These are phyloP conservation scores for Diplodia scrobiculata DNA, from an alignment of 2,329 filamentous ascomycete species.

Conservation along the genomic window DNA sequence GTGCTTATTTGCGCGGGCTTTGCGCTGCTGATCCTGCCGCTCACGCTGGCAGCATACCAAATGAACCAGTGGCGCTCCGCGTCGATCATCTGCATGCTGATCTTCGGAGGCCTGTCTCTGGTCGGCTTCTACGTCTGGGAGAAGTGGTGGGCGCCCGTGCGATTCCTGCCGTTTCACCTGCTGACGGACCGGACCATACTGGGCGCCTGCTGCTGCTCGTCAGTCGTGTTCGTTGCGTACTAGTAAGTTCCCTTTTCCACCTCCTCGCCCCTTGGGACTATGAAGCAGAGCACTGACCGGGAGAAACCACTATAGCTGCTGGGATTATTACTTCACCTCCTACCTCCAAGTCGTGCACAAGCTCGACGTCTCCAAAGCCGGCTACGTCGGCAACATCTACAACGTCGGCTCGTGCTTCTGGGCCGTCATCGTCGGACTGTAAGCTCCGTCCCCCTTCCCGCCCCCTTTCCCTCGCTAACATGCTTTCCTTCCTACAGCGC, in stretches of 20 bases:
- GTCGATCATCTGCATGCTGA: slow-evolving; percentile 49
- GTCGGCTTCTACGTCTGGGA: slow-evolving; percentile 47
- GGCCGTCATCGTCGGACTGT: slow-evolving; percentile 35
- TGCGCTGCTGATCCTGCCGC: slow-evolving; percentile 67
- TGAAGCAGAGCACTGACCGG: background rate
- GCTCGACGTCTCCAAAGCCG: slow-evolving; percentile 32
- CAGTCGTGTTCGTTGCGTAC: slow-evolving; percentile 36
- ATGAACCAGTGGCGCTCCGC: slow-evolving; percentile 42
- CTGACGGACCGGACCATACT: slow-evolving; percentile 55
- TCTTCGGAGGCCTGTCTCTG: slow-evolving; percentile 44
- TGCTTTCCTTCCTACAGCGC: background rate
- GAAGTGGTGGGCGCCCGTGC: slow-evolving; percentile 44
- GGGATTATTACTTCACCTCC: slow-evolving; percentile 42
- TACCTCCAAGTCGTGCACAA: slow-evolving; percentile 41
- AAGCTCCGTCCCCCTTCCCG: background rate
- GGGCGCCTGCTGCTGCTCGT: slow-evolving; percentile 55
- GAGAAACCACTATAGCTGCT: slow-evolving; percentile 37
- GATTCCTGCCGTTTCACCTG: slow-evolving; percentile 51
- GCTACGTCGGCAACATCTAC: slow-evolving; percentile 39
- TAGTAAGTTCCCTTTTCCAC: slow-evolving; percentile 26
- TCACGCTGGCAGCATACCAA: slow-evolving; percentile 46
- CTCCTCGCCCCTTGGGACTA: background rate
- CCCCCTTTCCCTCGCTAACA: background rate
- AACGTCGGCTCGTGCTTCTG: slow-evolving; percentile 37
- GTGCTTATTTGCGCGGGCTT: slow-evolving; percentile 63